Evolutionary conservation across 179 eudicot genomes (phyloP), one percentile per base, ranked within the genome.

Genomic region (Sideroxylon spinosum): DNA sequence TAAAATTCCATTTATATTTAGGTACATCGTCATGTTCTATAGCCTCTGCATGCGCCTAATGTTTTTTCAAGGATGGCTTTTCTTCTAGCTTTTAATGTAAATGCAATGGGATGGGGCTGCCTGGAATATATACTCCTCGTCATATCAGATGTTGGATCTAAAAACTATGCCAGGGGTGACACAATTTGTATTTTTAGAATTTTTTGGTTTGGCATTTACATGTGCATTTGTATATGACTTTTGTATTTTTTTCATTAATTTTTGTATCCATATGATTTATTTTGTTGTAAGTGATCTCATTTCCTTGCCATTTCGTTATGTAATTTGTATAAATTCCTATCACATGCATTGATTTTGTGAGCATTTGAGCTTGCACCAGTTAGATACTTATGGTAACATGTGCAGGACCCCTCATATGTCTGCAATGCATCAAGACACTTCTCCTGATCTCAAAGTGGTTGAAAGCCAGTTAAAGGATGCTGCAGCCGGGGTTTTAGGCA

Each of bases 361-460:
- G 71, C 56, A 55, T 64, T 79, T 26, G 75, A 59, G n/a, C 63
- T 65, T n/a, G 37, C 17, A 14, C 63, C 46, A 52, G 23, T 72
- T 2, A 61, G 62, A 49, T 63, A 29, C 73, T 55, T 69, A 2
- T 0, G 52, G 66, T 68, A 44, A 66, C 67, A 17, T 64, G 23
- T 81, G 87, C 93, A 95, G 98, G 92, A 93, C 97, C 17, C 98
- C 97, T 8, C 86, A 83, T 59, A 93, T 93, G 97, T 91, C 98
- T 69, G 91, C 95, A 20, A 95, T 95, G 93, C 98, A 95, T 82
- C 95, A 93, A 61, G 98, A 95, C 85, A 84, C 89, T 56, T 90
- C 98, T 28, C 73, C 95, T 67, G 97, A 95, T 84, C 97, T 95
- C 68, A 93, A 84, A 84, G 89, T 91, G 50, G 95, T 95, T 52